Base-by-base conservation (phyloP, 768 basidiomycete species). In the Suillus lakei region DNA sequence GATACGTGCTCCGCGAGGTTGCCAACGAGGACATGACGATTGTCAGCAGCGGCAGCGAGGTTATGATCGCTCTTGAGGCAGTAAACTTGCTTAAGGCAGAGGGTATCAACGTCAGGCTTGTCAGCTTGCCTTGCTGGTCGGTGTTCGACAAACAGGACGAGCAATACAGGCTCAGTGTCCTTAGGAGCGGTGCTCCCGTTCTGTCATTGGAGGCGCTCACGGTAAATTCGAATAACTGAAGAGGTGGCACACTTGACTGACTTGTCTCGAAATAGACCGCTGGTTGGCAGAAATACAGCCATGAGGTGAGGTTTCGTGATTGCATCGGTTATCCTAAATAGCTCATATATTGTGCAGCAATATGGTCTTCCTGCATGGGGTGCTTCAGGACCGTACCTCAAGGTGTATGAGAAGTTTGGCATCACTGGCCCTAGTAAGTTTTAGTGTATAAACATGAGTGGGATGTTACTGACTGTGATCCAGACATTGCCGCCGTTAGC, bases 381-480 rank as follows among this genome's bases (percentile, higher is more conserved):
- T 74, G 88, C 93, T 18, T 96, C 95, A 23, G 95, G 91, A 61
- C 95, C 96, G 13, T 95, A 93, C 75, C 85, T 89, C 78, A 86
- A 95, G 81, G 91, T 96, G 15, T 98, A 98, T 76, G 91, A 92
- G 81, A 93, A 94, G 79, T 92, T 94, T 71, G 93, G 92, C 50
- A 86, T 95, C 74, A 95, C 93, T 43, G 90, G 88, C 16, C 75
- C 84, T 54, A 91, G 88, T 91, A 78, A 60, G 87, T 84, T n/a
- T n/a, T 32, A 32, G 26, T 21, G 1, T n/a, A n/a, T 41, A 46
- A n/a, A 67, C 39, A 28, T 60, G 44, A 30, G 32, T 43, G 16
- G 54, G 15, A 28, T 32, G 12, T 46, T 16, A 43, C 61, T 72
- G 21, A 75, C 58, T 63, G 9, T 26, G 32, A 15, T 60, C 54